These are phyloP conservation scores for Gossypium gossypioides DNA, from an alignment of 441 rosid species.

Conservation along the genomic window DNA sequence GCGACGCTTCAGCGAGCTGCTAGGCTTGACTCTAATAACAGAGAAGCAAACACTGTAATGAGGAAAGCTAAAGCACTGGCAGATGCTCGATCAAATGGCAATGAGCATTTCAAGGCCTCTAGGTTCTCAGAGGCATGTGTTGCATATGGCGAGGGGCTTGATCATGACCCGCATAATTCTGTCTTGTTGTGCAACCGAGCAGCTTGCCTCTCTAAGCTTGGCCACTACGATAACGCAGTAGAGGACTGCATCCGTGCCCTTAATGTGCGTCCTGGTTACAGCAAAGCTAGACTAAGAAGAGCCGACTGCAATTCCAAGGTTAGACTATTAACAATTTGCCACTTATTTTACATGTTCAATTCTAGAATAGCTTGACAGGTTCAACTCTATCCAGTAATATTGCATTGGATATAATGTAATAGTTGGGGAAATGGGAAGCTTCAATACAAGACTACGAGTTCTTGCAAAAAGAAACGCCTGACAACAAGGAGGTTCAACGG, in stretches of 20 bases:
- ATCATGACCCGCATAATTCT: slow-evolving; percentile 62
- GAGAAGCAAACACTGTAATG: slow-evolving; percentile 42
- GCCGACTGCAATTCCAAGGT: slow-evolving; percentile 74
- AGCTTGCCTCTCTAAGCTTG: slow-evolving; percentile 50
- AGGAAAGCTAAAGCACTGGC: slow-evolving; percentile 45
- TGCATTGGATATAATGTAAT: neutral
- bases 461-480: slow-evolving; percentile 46
- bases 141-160: slow-evolving; percentile 71
- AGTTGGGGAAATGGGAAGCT: slow-evolving; percentile 65
- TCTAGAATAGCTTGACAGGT: too few species aligned
- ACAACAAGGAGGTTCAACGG: slow-evolving; percentile 47
- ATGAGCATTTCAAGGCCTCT: slow-evolving; percentile 50
- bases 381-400: neutral
- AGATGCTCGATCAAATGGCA: slow-evolving; percentile 57
- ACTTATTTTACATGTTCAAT: neutral
- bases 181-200: slow-evolving; percentile 84
- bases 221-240: slow-evolving; percentile 51
- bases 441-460: slow-evolving; percentile 55
- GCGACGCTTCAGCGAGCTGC: slow-evolving; percentile 56
- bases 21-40: slow-evolving; percentile 54
- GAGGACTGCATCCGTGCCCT: slow-evolving; percentile 73
- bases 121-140: slow-evolving; percentile 44
- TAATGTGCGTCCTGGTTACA: slow-evolving; percentile 48
- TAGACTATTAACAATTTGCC: neutral
- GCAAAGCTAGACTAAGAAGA: slow-evolving; percentile 75